Percentiles rank a stretch among this genome's conserved stretches.
Conservation (phyloP, 768 basidiomycete genomes). For the Favolaschia claudopus region DNA sequence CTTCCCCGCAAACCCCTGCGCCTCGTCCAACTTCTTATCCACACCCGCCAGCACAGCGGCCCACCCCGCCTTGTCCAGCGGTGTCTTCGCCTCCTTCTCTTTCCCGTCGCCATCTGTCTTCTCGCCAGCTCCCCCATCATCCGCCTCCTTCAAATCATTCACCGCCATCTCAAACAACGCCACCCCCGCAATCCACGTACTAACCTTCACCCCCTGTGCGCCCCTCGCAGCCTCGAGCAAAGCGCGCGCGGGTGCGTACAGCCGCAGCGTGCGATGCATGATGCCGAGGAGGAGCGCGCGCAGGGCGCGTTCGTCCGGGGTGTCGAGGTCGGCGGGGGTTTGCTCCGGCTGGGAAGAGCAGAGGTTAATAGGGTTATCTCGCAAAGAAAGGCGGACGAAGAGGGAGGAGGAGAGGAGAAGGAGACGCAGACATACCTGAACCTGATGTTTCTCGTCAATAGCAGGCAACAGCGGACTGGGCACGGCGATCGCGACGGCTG, state of each 20-base stretch:
- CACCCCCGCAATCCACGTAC: conserved; percentile 73
- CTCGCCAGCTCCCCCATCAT: conserved; percentile 36
- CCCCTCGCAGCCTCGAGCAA: conserved; percentile 61
- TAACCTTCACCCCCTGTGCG: conserved; percentile 53
- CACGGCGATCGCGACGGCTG: conserved; percentile 45
- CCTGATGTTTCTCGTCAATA: conserved; percentile 5
- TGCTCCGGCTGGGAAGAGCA: conserved; percentile 3
- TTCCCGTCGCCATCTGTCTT: conserved; percentile 41
- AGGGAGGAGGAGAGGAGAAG: not conserved
- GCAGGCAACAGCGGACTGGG: conserved; percentile 29
- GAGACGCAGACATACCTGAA: not conserved
- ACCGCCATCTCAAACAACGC: conserved; percentile 77
- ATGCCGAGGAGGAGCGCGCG: conserved; percentile 76
- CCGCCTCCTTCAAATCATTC: conserved; percentile 68
- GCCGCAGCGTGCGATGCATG: conserved; percentile 63
- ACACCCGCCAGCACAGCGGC: conserved; percentile 53
- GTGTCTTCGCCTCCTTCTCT: conserved; percentile 17
- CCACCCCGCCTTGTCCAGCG: conserved; percentile 55
- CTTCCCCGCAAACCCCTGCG: conserved; percentile 52
- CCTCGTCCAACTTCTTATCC: conserved; percentile 57
- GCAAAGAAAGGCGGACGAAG: conserved; percentile 11
- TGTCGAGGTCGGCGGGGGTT: conserved; percentile 58
- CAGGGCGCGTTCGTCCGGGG: conserved; percentile 72
- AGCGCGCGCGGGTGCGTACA: conserved; percentile 50
- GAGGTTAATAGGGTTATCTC: conserved; percentile 8